Conservation (phyloP, 2,329 filamentous ascomycete genomes). For the Trichoderma afroharzianum region DNA sequence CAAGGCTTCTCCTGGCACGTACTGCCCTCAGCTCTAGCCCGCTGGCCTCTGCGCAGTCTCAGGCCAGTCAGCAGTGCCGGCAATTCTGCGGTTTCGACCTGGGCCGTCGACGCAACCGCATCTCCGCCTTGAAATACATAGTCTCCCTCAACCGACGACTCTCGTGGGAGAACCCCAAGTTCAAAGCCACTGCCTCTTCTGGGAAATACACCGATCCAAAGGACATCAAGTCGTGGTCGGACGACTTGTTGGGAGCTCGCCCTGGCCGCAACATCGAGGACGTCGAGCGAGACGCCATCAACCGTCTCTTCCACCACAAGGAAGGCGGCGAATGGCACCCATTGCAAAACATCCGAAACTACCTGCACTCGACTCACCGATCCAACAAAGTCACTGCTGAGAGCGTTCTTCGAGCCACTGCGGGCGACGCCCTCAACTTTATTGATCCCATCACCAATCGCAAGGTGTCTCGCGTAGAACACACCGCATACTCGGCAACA, state of each 20-base stretch:
- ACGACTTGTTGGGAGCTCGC: conserved; percentile 36
- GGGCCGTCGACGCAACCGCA: conserved; percentile 40
- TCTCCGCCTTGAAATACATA: conserved; percentile 43
- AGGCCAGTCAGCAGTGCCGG: conserved; percentile 31
- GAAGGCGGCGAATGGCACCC: conserved; percentile 31
- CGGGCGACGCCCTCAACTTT: conserved; percentile 18
- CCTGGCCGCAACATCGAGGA: conserved; percentile 43
- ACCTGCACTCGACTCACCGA: conserved; percentile 25
- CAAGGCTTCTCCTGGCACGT: conserved; percentile 23
- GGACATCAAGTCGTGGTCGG: conserved; percentile 34
- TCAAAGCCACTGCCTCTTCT: conserved; percentile 22
- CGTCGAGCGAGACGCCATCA: conserved; percentile 42
- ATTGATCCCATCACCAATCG: conserved; percentile 61
- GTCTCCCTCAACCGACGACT: conserved; percentile 43
- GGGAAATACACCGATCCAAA: conserved; percentile 36
- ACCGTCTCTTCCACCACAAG: conserved; percentile 36
- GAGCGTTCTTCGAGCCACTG: conserved; percentile 26
- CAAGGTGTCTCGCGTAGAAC: conserved; percentile 35
- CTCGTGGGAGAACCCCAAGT: conserved; percentile 41
- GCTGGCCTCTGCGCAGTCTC: conserved; percentile 17
- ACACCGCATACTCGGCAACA: conserved; percentile 34
- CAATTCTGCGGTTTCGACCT: conserved; percentile 42
- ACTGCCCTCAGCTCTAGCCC: conserved; percentile 5
- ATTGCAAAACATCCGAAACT: conserved; percentile 33
- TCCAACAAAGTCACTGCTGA: conserved; percentile 23